A percentile compares a stretch with the other conserved stretches of the same genome.
These are phyloP conservation scores for Amphirosellinia nigrospora DNA, from an alignment of 495 filamentous ascomycete genomes.

Conservation along the genomic window DNA sequence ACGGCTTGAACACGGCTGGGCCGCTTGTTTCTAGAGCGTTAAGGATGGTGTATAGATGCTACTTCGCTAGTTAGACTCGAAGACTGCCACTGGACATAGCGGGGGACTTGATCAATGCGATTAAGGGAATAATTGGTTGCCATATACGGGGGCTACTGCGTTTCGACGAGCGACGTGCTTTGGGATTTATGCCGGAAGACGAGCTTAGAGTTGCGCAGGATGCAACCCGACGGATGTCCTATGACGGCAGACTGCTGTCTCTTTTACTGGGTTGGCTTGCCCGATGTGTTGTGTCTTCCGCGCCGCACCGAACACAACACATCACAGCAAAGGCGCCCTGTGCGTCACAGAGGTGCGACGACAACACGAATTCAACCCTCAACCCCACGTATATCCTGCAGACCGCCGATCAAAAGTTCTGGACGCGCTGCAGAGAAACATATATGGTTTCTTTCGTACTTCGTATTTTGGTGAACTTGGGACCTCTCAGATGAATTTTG, in stretches of 20 bases:
- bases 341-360: conserved; percentile 13
- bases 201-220: conserved; percentile 15
- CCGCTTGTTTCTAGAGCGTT: conserved; percentile 10
- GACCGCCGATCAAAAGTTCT: conserved; percentile 21
- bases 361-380: not conserved
- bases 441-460: not conserved
- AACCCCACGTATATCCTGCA: conserved; percentile 4
- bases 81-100: not conserved
- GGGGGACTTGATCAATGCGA: conserved; percentile 6
- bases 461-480: not conserved
- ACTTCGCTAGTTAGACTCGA: conserved; percentile 15
- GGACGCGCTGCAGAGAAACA: conserved; percentile 14
- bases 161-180: conserved; percentile 12
- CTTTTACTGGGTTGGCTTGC: conserved; percentile 14
- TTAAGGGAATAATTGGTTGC: conserved; percentile 8
- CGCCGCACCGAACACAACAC: conserved; percentile 22
- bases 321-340: conserved; percentile 7
- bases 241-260: conserved; percentile 19
- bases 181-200: conserved; percentile 23
- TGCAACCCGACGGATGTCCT: conserved; percentile 12
- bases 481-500: not conserved
- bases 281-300: conserved; percentile 12
- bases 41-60: conserved; percentile 22
- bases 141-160: conserved; percentile 10
- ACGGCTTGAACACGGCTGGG: conserved; percentile 2